Conservation (phyloP, 2,329 filamentous ascomycete species). For the Colletotrichum plurivorum region DNA sequence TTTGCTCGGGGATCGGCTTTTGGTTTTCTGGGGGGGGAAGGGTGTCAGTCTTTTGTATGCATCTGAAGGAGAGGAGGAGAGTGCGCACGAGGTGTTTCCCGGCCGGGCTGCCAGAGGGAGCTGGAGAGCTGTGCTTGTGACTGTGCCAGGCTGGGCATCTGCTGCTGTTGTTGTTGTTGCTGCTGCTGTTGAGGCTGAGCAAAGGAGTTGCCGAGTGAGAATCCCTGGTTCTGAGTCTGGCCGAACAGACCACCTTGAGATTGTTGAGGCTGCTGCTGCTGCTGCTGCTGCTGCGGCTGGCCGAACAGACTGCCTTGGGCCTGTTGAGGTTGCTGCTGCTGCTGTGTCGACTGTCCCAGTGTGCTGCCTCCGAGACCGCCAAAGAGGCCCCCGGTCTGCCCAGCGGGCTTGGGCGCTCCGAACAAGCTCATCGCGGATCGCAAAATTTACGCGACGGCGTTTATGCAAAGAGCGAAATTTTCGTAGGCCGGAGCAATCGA, state of each 20-base stretch:
- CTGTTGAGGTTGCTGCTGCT: constrained; percentile 48
- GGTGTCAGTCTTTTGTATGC: constrained; percentile 24
- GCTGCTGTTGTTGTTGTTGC: constrained; percentile 60
- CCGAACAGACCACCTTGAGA: constrained; percentile 55
- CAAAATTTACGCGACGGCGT: background rate
- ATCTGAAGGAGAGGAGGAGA: background rate
- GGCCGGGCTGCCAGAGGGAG: constrained; percentile 68
- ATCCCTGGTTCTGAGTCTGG: constrained; percentile 48
- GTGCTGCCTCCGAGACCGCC: constrained; percentile 48
- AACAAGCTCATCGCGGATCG: constrained; percentile 50
- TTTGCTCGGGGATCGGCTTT: constrained; percentile 82
- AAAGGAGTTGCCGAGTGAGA: constrained; percentile 51
- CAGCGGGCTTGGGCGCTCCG: constrained; percentile 54
- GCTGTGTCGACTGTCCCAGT: constrained; percentile 54
- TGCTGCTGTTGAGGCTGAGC: constrained; percentile 54
- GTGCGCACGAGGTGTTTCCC: constrained; percentile 63
- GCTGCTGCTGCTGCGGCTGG: constrained; percentile 49
- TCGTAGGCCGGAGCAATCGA: background rate
- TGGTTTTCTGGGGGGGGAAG: constrained; percentile 63
- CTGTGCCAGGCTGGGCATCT: constrained; percentile 59
- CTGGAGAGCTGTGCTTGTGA: constrained; percentile 63
- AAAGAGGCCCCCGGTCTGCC: constrained; percentile 41
- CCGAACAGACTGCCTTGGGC: constrained; percentile 55
- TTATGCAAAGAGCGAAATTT: background rate
- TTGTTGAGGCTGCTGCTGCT: constrained; percentile 58